Base-by-base conservation (phyloP, 306 rosid genomes). In the Astragalus membranaceus region DNA sequence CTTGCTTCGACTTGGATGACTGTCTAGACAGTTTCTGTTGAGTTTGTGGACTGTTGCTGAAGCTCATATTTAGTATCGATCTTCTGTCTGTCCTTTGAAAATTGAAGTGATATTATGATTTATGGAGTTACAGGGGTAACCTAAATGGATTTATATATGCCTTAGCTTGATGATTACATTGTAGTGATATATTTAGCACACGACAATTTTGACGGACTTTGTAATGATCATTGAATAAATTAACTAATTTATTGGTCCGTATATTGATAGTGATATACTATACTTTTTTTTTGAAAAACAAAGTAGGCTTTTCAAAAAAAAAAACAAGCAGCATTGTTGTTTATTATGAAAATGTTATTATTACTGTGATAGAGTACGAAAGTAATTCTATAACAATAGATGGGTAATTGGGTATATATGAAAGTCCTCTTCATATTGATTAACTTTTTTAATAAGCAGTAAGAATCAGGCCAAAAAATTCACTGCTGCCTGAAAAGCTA, bases 171-270 rank as follows among this genome's bases (percentile, higher is more conserved):
- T 33, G 44, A 36, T 61, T 53, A 23, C 12, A 39, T 15, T 3
- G 57, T 0, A n/a, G n/a, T n/a, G n/a, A n/a, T n/a, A n/a, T n/a
- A n/a, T n/a, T n/a, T n/a, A 42, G 36, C 80, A 70, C 42, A 69
- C 4, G 76, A 68, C 82, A 78, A 48, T 46, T 66, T 65, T 72
- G 85, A 75, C 86, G 83, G 83, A 76, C 32, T 29, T 75, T 60
- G 11, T 75, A 5, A 71, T 55, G 84, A 65, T 33, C 49, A 67
- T 76, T 53, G 53, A 26, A 62, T 42, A 37, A 12, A 49, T 62
- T 48, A 33, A 30, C 12, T 17, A 48, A 11, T 3, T 68, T 16
- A 3, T 69, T 29, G 7, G 52, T 61, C 60, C 10, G 15, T 17
- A 10, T 13, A 42, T 56, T 43, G 11, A 39, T 41, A 39, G 4